Evolutionary conservation across 2,329 filamentous ascomycete genomes (phyloP), one percentile per base, ranked within the genome.

Genomic region (Diaporthe humulicola): DNA sequence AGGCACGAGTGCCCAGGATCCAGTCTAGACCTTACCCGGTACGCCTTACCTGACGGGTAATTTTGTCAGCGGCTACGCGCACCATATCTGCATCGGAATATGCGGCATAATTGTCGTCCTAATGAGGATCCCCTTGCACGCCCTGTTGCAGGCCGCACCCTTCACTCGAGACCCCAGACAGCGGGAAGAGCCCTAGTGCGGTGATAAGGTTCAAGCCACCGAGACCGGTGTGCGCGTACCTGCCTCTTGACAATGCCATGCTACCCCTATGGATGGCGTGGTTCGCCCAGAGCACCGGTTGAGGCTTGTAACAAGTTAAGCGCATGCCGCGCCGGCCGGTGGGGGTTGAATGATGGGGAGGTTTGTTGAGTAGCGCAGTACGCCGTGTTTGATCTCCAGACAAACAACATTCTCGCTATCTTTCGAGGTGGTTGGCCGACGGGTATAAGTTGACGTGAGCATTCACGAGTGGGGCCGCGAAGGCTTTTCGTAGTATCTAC

Each of bases 21-120:
- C 19, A n/a, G 60, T 33, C 25, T 28, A 36, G 19, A 45, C 28
- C 60, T 66, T 33, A 50, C n/a, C 64, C 40, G 64, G 15, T 7
- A 67, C 33, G 64, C 64, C 64, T 52, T 67, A 40, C 64, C 64
- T 52, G 64, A 52, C 64, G 64, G 64, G 64, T 67, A 67, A 67
- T 67, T 67, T 33, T 67, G 45, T 33, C 64, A 38, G 48, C 45
- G 22, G 30, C 30, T 52, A 25, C 30, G 61, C 61, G 30, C 10
- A 67, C 45, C 30, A 38, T 14, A n/a, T 15, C 14, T 19, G 45
- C 45, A 17, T 38, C 28, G 45, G 45, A 22, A 52, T 5, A 67
- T 52, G 45, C 64, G 45, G 64, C 64, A 67, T 67, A 67, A 52
- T 52, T 8, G 22, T 25, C 22, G 10, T 28, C 58, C 38, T 38